Base-by-base conservation (phyloP, 176 grass and related monocot genomes). In the Secale cereale region DNA sequence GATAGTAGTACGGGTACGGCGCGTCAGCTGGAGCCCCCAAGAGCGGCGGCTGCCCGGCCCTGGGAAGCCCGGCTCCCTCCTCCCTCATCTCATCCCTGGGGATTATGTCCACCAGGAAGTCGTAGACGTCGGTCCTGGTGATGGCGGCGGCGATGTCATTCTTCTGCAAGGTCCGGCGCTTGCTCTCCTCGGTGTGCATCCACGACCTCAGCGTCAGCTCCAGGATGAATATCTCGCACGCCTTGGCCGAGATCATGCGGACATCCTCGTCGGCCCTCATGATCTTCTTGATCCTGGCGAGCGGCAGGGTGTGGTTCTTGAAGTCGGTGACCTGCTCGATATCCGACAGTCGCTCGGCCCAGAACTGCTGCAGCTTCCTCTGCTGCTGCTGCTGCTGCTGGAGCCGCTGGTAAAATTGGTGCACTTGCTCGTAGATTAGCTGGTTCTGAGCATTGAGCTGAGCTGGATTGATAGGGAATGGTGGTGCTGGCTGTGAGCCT, bases 311-410 rank as follows among this genome's bases (percentile, higher is more conserved):
- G 23, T 73, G 39, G 70, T 45, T 23, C 39, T 73, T 73, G 39
- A 73, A 73, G 12, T 73, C 39, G 23, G 70, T 27, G 37, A 17
- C 43, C 70, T 73, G 70, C 39, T 46, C 3, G 12, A 14, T 88
- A 35, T 94, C 88, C 3, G 78, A 27, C 83, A 94, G n/a, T 35
- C 75, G 92, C 22, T 86, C 87, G 25, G 77, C 70, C 92, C 89
- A 94, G 63, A 94, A 94, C 35, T 79, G 16, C 77, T 89, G 88
- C 20, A 94, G 86, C 45, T 88, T 86, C 29, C 67, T 56, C 32
- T 78, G 9, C 3, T 77, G 32, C 25, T 40, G 9, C 3, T 77
- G 32, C 25, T 40, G 20, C 17, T 77, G 46, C 28, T 57, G 46
- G n/a, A 52, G 72, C 16, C 30, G 72, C 26, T 75, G 43, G 3